These are phyloP conservation scores for Nigrograna mackinnonii DNA, from an alignment of 2,329 filamentous ascomycete genomes.

Conservation along the genomic window DNA sequence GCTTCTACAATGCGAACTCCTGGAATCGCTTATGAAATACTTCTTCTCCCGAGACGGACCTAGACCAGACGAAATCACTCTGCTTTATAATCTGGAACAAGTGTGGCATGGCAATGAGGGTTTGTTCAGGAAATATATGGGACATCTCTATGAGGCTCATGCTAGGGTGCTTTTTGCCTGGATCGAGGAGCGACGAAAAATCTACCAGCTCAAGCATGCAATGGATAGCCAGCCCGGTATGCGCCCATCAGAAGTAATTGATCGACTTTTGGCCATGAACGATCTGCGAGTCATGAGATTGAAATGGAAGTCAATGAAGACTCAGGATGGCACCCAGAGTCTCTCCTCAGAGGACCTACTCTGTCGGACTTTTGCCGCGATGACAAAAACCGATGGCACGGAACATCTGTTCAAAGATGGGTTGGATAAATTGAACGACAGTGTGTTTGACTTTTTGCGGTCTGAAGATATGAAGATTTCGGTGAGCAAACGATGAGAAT, in stretches of 20 bases:
- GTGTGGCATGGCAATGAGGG: slow-evolving; percentile 31
- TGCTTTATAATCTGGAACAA: slow-evolving; percentile 29
- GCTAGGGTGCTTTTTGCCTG: slow-evolving; percentile 31
- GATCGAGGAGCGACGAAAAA: slow-evolving; percentile 34
- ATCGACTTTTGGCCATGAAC: slow-evolving; percentile 37
- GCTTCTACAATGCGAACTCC: slow-evolving; percentile 35
- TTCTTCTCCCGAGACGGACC: slow-evolving; percentile 27
- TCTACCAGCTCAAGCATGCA: slow-evolving; percentile 25
- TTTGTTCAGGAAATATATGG: slow-evolving; percentile 27
- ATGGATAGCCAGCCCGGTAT: slow-evolving; percentile 27
- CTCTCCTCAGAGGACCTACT: slow-evolving; percentile 37
- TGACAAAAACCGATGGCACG: slow-evolving; percentile 38
- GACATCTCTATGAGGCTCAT: slow-evolving; percentile 28
- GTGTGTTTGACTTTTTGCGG: slow-evolving; percentile 33
- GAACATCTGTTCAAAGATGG: slow-evolving; percentile 39
- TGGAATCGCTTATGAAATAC: slow-evolving; percentile 32
- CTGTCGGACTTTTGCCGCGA: slow-evolving; percentile 29
- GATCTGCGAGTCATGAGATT: slow-evolving; percentile 35
- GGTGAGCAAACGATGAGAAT: slow-evolving; percentile 26
- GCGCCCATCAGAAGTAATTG: slow-evolving; percentile 26
- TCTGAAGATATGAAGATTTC: slow-evolving; percentile 36
- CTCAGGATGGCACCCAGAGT: slow-evolving; percentile 19
- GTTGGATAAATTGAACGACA: slow-evolving; percentile 27
- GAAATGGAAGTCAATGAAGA: slow-evolving; percentile 42
- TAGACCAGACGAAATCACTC: slow-evolving; percentile 24